Conservation (phyloP, 371 early-diverging fungal genomes). For the Saksenaea vasiformis region DNA sequence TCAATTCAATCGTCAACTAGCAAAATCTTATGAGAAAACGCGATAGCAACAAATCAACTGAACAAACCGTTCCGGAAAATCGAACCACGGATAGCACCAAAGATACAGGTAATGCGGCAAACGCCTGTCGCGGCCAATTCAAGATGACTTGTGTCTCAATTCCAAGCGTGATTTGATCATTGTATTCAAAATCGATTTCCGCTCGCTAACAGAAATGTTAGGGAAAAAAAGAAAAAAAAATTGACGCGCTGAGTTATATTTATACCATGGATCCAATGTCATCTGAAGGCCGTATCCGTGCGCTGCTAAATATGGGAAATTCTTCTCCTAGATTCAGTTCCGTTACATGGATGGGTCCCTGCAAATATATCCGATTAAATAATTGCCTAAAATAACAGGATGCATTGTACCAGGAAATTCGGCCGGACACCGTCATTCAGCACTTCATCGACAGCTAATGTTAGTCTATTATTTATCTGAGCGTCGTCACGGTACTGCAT, state of each 20-base stretch:
- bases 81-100: conserved; percentile 79
- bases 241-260: neutral
- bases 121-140: conserved; percentile 86
- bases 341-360: conserved; percentile 86
- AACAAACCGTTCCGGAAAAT: conserved; percentile 83
- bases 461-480: conserved; percentile 71
- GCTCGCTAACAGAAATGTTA: too few relatives aligned
- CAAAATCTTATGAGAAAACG: conserved; percentile 1
- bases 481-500: conserved; percentile 84
- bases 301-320: conserved; percentile 79
- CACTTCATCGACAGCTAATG: conserved; percentile 72
- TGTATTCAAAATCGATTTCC: conserved; percentile 82
- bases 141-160: conserved; percentile 83
- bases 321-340: conserved; percentile 89
- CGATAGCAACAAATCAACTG: neutral
- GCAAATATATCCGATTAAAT: neutral
- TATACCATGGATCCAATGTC: conserved; percentile 71
- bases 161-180: conserved; percentile 76
- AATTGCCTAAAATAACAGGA: neutral
- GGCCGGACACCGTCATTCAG: conserved; percentile 83
- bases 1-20: conserved; percentile 47
- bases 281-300: conserved; percentile 71
- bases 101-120: conserved; percentile 91
- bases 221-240: neutral
- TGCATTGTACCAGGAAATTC: conserved; percentile 67